Conservation (phyloP, 2,329 filamentous ascomycete genomes). For the Neospermospora avenae region DNA sequence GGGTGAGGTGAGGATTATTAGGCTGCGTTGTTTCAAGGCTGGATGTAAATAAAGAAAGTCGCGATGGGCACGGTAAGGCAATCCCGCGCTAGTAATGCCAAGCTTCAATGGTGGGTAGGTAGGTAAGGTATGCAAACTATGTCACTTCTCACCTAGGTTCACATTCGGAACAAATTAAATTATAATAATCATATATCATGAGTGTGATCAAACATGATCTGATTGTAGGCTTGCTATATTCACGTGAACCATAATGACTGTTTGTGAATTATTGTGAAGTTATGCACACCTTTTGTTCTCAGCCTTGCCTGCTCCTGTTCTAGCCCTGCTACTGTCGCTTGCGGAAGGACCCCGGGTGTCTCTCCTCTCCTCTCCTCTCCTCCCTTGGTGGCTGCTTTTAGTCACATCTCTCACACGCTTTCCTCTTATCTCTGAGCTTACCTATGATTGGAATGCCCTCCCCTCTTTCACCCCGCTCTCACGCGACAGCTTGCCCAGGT, state of each 20-base stretch:
- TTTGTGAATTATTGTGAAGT: not conserved
- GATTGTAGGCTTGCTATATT: not conserved
- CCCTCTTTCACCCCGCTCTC: not conserved
- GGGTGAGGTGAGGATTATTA: not conserved
- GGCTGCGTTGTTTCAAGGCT: not conserved
- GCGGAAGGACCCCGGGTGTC: not conserved
- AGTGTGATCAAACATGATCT: too few species aligned
- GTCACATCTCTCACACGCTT: not conserved
- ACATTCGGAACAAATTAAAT: too few species aligned
- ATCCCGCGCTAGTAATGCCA: not conserved
- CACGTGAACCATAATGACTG: not conserved
- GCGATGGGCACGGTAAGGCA: not conserved
- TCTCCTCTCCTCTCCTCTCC: too few species aligned
- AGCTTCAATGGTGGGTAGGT: not conserved
- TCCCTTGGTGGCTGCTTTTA: not conserved
- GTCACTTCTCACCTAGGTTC: not conserved
- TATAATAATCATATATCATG: too few species aligned
- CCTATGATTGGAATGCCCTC: not conserved
- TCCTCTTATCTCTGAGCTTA: not conserved
- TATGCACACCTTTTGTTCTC: not conserved
- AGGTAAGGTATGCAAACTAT: not conserved
- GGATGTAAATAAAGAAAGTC: conserved; percentile 20
- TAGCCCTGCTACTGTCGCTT: not conserved
- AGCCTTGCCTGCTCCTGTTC: not conserved
- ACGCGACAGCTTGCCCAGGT: conserved; percentile 1